Evolutionary conservation across 2,329 filamentous ascomycete genomes (phyloP).

Genomic region (Aureobasidium sp.): DNA sequence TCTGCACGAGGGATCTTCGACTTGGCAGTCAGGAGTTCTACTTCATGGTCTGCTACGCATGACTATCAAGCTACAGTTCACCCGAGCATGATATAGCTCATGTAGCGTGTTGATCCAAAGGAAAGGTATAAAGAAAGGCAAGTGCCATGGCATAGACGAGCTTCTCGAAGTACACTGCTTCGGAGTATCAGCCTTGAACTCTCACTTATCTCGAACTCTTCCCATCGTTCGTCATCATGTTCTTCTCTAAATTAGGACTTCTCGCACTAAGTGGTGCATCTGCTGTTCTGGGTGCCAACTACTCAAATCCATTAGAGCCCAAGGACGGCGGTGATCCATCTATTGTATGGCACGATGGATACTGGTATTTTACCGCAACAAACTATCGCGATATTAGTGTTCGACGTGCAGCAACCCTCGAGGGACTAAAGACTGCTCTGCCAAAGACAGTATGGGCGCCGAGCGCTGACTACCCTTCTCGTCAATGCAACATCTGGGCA

Average conservation of each 20-base stretch:
- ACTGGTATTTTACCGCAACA: slow-evolving; percentile 50
- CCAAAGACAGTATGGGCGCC: slow-evolving; percentile 45
- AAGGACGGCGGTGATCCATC: slow-evolving; percentile 46
- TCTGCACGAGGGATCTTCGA: not conserved
- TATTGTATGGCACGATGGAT: slow-evolving; percentile 44
- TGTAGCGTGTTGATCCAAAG: too few relatives aligned
- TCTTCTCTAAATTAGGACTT: not conserved
- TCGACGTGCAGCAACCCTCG: slow-evolving; percentile 44
- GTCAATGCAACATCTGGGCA: slow-evolving; percentile 52
- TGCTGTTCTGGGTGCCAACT: slow-evolving; percentile 22
- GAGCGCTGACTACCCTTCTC: slow-evolving; percentile 27
- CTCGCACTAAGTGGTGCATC: slow-evolving; percentile 3
- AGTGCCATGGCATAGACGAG: not conserved
- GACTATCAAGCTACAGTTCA: not conserved
- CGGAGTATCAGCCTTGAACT: not conserved
- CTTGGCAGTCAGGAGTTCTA: not conserved
- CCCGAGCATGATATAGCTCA: not conserved
- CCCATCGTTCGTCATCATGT: not conserved
- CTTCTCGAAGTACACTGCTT: not conserved
- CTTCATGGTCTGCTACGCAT: not conserved
- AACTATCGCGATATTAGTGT: slow-evolving; percentile 48
- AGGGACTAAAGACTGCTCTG: slow-evolving; percentile 45
- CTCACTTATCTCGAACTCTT: too few relatives aligned
- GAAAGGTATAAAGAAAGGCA: not conserved
- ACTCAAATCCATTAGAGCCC: slow-evolving; percentile 45